Conservation (phyloP, 2,329 filamentous ascomycete genomes). For the Capronia epimyces region DNA sequence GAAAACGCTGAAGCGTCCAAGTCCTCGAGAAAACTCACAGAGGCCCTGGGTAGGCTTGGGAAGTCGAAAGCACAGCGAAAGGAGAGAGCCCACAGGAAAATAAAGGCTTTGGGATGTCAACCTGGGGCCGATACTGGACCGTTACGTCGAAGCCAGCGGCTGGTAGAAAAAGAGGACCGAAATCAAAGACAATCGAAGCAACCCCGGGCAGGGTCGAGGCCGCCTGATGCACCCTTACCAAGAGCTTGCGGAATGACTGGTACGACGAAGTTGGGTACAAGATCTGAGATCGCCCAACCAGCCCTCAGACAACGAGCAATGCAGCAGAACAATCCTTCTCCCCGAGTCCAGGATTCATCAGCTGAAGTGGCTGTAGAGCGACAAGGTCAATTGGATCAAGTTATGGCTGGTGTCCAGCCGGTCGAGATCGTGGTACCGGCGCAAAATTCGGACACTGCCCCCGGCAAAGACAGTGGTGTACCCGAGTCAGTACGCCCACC, state of each 20-base stretch:
- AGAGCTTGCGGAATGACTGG: not conserved
- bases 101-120: not conserved
- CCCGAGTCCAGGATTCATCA: not conserved
- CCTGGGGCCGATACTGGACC: not conserved
- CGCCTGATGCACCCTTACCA: not conserved
- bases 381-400: not conserved
- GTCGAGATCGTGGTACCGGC: not conserved
- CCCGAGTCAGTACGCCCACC: not conserved
- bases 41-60: not conserved
- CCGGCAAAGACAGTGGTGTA: not conserved
- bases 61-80: not conserved
- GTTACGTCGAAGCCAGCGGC: conserved; percentile 18
- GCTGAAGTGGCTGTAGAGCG: not conserved
- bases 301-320: not conserved
- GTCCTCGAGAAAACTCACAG: not conserved
- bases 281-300: not conserved
- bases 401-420: not conserved
- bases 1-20: not conserved
- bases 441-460: not conserved
- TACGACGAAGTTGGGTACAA: not conserved
- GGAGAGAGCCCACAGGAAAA: not conserved
- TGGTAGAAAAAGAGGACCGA: conserved; percentile 3
- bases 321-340: not conserved
- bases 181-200: not conserved
- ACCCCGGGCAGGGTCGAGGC: not conserved